Conservation (phyloP, 768 basidiomycete genomes). For the Suillus americanus region DNA sequence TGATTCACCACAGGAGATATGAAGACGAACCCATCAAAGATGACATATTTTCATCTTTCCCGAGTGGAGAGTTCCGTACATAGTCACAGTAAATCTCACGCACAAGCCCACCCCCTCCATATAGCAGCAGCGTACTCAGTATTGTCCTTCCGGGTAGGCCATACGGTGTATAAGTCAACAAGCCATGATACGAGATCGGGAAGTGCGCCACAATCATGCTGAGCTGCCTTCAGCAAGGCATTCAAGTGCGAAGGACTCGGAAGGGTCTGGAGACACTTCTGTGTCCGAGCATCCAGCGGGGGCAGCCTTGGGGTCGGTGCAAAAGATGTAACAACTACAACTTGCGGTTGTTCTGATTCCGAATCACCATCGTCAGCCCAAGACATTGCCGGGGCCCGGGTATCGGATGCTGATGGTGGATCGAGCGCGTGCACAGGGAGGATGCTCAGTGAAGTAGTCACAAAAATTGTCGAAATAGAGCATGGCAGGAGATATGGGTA, state of each 20-base stretch:
- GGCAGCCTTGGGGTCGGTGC: conserved; percentile 32
- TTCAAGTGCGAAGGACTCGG: conserved; percentile 52
- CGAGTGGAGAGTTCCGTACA: conserved; percentile 61
- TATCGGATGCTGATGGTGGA: conserved; percentile 32
- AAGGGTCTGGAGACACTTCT: conserved; percentile 62
- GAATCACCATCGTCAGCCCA: conserved; percentile 39
- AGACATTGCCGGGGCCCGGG: conserved; percentile 9
- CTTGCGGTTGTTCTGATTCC: conserved; percentile 36
- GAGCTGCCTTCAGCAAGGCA: conserved; percentile 47
- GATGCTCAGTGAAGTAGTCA: conserved; percentile 44
- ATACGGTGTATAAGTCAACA: conserved; percentile 55
- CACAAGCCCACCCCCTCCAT: conserved; percentile 60
- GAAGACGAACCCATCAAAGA: conserved; percentile 39
- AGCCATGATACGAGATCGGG: conserved; percentile 57
- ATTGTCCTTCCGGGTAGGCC: conserved; percentile 61
- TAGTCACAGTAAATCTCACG: conserved; percentile 73
- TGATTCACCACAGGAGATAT: not conserved
- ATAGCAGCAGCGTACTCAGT: conserved; percentile 51
- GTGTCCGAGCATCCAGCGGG: conserved; percentile 55
- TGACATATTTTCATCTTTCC: conserved; percentile 47
- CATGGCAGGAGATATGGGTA: too few species aligned
- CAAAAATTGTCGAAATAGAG: too few species aligned
- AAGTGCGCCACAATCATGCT: conserved; percentile 39
- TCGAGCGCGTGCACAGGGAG: conserved; percentile 58
- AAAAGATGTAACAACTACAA: conserved; percentile 40